Evolutionary conservation across 805 yeast species (phyloP).

Genomic region (Kodamaea fukazawae): DNA sequence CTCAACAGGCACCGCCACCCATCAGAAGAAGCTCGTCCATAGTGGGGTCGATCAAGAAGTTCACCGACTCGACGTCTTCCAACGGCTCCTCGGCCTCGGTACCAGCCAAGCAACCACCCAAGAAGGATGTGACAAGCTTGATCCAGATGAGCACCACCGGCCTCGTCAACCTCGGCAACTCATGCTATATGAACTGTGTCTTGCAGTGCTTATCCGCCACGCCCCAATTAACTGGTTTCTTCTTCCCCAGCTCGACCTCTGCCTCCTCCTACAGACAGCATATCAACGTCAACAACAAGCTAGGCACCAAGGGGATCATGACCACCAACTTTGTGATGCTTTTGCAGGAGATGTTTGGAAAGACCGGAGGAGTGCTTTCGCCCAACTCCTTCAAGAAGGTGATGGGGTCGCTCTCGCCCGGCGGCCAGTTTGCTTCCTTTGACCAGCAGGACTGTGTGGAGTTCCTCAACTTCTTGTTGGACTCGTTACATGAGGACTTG

Average conservation of each 20-base stretch:
- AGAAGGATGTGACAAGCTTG: not conserved
- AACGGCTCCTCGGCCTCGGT: not conserved
- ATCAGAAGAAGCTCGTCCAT: conserved; percentile 5
- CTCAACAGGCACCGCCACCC: conserved; percentile 4
- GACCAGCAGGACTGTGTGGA: conserved; percentile 89
- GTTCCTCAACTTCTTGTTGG: conserved; percentile 70
- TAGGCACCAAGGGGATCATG: conserved; percentile 80
- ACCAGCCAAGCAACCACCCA: not conserved
- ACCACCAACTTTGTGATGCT: conserved; percentile 67
- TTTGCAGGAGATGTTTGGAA: conserved; percentile 51
- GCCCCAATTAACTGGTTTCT: conserved; percentile 58
- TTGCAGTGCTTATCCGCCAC: conserved; percentile 84
- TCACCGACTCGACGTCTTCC: conserved; percentile 1
- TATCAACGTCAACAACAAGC: conserved; percentile 66
- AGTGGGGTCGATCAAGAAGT: conserved; percentile 4
- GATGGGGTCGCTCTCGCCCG: conserved; percentile 63
- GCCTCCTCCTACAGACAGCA: conserved; percentile 56
- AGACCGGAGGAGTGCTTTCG: conserved; percentile 46
- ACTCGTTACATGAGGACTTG: conserved; percentile 79
- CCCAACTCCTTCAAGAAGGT: conserved; percentile 66
- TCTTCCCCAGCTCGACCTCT: conserved; percentile 38
- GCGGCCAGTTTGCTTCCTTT: conserved; percentile 54
- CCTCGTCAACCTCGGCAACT: conserved; percentile 77
- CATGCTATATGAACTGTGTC: conserved; percentile 89
- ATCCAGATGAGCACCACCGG: conserved; percentile 56